These are phyloP conservation scores for Cicer pinnatifidum DNA, from an alignment of 306 rosid genomes.

Conservation along the genomic window DNA sequence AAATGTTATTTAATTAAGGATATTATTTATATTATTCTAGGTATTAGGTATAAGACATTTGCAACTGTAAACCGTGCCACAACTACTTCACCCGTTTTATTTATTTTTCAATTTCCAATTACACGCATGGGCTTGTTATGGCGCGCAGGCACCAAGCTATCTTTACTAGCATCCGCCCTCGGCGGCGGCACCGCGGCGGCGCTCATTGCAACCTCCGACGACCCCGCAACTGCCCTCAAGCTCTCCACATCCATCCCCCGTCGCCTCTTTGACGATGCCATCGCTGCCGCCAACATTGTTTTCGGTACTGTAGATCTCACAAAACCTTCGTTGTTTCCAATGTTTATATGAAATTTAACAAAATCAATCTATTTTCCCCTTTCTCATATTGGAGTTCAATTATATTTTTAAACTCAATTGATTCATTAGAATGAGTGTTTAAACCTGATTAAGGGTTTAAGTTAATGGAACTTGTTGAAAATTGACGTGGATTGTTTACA, in stretches of 20 bases:
- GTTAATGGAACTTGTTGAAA: slow-evolving; percentile 36
- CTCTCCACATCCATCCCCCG: slow-evolving; percentile 73
- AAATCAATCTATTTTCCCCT: background rate
- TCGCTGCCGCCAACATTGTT: slow-evolving; percentile 75
- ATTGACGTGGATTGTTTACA: background rate
- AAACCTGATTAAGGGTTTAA: slow-evolving; percentile 40
- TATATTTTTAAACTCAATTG: background rate
- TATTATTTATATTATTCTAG: background rate
- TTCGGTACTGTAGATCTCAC: slow-evolving; percentile 64
- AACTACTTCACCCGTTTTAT: slow-evolving; percentile 9
- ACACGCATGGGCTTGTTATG: slow-evolving; percentile 73
- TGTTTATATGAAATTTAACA: background rate
- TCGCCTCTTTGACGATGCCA: slow-evolving; percentile 76
- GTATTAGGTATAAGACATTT: background rate
- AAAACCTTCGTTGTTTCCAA: background rate
- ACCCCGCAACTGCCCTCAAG: slow-evolving; percentile 71
- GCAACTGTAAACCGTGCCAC: background rate
- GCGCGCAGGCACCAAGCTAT: slow-evolving; percentile 73
- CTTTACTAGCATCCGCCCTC: slow-evolving; percentile 58
- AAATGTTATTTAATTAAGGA: no score
- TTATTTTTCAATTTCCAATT: no score
- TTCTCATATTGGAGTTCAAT: background rate
- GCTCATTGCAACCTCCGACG: slow-evolving; percentile 72
- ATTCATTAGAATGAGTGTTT: slow-evolving; percentile 20
- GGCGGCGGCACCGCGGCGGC: slow-evolving; percentile 74